Evolutionary conservation across 768 basidiomycete species (phyloP).

Genomic region (Harrya chromipes): DNA sequence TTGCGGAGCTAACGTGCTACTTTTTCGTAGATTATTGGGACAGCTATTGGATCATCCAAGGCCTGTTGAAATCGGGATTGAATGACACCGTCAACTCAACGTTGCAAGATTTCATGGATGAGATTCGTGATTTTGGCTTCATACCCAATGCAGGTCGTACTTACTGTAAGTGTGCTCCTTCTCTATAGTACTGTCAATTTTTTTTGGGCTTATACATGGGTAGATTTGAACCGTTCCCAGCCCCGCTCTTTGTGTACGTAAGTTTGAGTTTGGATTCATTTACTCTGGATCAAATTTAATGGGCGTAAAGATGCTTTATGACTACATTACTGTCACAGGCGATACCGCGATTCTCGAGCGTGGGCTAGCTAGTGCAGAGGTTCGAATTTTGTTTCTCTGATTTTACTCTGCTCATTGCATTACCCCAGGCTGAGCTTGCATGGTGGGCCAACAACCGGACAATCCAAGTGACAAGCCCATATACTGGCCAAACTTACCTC

Average conservation of each 20-base stretch:
- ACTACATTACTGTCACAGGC: slow-evolving; percentile 70
- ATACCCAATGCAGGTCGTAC: slow-evolving; percentile 93
- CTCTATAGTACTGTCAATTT: background rate
- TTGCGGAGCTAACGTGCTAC: slow-evolving; percentile 7
- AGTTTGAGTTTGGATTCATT: slow-evolving; percentile 14
- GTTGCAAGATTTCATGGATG: slow-evolving; percentile 94
- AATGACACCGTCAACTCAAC: slow-evolving; percentile 71
- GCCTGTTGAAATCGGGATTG: slow-evolving; percentile 78
- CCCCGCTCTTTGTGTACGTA: slow-evolving; percentile 87
- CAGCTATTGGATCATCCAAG: slow-evolving; percentile 86
- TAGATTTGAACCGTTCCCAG: slow-evolving; percentile 88
- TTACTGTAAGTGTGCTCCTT: slow-evolving; percentile 55
- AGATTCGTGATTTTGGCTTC: slow-evolving; percentile 80
- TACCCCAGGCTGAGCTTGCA: slow-evolving; percentile 33
- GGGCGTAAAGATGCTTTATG: slow-evolving; percentile 70
- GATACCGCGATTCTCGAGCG: slow-evolving; percentile 74
- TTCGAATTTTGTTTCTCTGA: too few species aligned
- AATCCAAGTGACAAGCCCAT: slow-evolving; percentile 63
- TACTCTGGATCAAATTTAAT: background rate
- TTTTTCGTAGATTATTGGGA: slow-evolving; percentile 49
- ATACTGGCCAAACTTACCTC: slow-evolving; percentile 59
- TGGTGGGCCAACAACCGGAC: slow-evolving; percentile 85
- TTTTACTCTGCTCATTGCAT: too few species aligned
- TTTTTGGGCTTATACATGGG: background rate
- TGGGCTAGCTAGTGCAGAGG: slow-evolving; percentile 53